Evolutionary conservation across 1,284 basidiomycete genomes (phyloP).

Genomic region (Cerioporus squamosus): DNA sequence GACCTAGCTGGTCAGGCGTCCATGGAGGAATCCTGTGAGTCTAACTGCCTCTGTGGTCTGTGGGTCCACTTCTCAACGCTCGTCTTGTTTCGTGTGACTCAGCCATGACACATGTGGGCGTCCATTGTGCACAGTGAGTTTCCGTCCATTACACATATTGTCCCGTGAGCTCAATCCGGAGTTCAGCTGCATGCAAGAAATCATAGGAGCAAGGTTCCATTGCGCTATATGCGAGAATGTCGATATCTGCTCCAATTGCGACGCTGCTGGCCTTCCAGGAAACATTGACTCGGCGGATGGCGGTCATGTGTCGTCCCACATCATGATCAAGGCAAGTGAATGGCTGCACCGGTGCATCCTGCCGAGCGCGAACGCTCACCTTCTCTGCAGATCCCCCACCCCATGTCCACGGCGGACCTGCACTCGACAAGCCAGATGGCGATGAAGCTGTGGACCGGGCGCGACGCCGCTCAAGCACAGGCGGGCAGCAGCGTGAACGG

Average conservation of each 20-base stretch:
- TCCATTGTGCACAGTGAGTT: slow-evolving; percentile 75
- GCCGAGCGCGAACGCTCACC: background rate
- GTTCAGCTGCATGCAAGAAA: slow-evolving; percentile 81
- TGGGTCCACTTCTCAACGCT: background rate
- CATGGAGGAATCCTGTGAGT: slow-evolving; percentile 61
- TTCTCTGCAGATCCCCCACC: slow-evolving; percentile 74
- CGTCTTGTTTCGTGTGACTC: background rate
- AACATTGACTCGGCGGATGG: slow-evolving; percentile 77
- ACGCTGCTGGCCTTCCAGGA: slow-evolving; percentile 81
- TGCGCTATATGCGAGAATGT: slow-evolving; percentile 85
- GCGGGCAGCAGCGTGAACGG: slow-evolving; percentile 18
- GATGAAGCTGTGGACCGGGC: slow-evolving; percentile 74
- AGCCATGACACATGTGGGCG: slow-evolving; percentile 24
- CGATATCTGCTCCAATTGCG: slow-evolving; percentile 89
- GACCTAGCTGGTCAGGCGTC: slow-evolving; percentile 39
- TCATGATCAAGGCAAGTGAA: slow-evolving; percentile 82
- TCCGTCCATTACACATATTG: background rate
- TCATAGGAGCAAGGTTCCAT: slow-evolving; percentile 88
- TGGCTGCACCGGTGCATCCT: background rate
- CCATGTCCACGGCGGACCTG: slow-evolving; percentile 74
- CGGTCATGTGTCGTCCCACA: slow-evolving; percentile 82
- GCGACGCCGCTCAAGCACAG: slow-evolving; percentile 68
- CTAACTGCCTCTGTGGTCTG: background rate
- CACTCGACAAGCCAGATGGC: slow-evolving; percentile 66
- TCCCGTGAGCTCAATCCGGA: slow-evolving; percentile 1